Conservation (phyloP, 345 rosid genomes). For the Acer yangbiense region DNA sequence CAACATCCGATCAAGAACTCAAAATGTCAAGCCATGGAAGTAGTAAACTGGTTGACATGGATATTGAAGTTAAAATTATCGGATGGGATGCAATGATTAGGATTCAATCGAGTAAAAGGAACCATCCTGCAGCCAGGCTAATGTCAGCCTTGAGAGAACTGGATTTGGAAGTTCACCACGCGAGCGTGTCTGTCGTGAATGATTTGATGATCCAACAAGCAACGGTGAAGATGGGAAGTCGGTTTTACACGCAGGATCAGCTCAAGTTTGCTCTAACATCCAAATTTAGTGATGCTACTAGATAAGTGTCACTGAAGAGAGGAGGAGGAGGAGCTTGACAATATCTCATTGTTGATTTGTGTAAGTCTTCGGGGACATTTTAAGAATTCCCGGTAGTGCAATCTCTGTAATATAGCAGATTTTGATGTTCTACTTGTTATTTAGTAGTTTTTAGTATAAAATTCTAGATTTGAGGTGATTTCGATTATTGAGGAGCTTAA, state of each 20-base stretch:
- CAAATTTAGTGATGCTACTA: slow-evolving; percentile 56
- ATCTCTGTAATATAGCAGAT: slow-evolving; percentile 37
- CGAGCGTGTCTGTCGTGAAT: slow-evolving; percentile 80
- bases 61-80: slow-evolving; percentile 85
- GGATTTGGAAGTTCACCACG: slow-evolving; percentile 88
- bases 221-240: slow-evolving; percentile 84
- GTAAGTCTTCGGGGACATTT: slow-evolving; percentile 43
- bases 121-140: slow-evolving; percentile 88
- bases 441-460: slow-evolving; percentile 25
- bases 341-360: slow-evolving; percentile 12
- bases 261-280: slow-evolving; percentile 59
- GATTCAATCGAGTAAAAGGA: slow-evolving; percentile 73
- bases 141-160: slow-evolving; percentile 86
- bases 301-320: slow-evolving; percentile 13
- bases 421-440: slow-evolving; percentile 23
- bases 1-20: slow-evolving; percentile 39
- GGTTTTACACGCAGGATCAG: slow-evolving; percentile 78
- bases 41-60: slow-evolving; percentile 56
- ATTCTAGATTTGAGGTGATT: slow-evolving; percentile 25
- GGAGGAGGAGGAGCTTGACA: slow-evolving; percentile 13
- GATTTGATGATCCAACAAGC: slow-evolving; percentile 99
- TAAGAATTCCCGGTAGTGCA: slow-evolving; percentile 36
- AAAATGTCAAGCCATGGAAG: slow-evolving; percentile 35
- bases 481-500: slow-evolving; percentile 19
- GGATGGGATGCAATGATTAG: slow-evolving; percentile 88